Percentiles rank a stretch among this genome's conserved stretches.
Evolutionary conservation across 371 early-diverging fungal genomes (phyloP).

Genomic region (Mortierella polycephala): DNA sequence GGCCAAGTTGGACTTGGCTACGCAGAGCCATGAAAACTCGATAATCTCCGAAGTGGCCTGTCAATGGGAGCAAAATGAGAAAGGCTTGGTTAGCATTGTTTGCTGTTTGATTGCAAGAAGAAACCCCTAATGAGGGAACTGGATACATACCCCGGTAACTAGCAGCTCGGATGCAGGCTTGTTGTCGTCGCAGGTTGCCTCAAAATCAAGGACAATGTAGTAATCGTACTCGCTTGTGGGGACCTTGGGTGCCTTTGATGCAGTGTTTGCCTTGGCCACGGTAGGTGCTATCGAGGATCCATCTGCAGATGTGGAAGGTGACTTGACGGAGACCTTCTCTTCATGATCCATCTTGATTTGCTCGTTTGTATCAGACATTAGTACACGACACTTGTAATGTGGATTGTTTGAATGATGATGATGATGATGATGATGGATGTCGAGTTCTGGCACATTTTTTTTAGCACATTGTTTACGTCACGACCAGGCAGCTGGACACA

Average conservation of each 20-base stretch:
- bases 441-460: neutral
- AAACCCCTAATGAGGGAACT: slow-evolving; percentile 5
- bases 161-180: slow-evolving; percentile 69
- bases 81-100: neutral
- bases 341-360: too few species aligned
- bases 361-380: too few species aligned
- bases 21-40: slow-evolving; percentile 63
- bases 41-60: slow-evolving; percentile 67
- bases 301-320: neutral
- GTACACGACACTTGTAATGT: too few species aligned
- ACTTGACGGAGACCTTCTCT: neutral
- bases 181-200: slow-evolving; percentile 81
- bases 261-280: slow-evolving; percentile 25
- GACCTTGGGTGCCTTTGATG: slow-evolving; percentile 44
- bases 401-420: too few species aligned
- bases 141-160: slow-evolving; percentile 64
- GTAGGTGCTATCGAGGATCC: slow-evolving; percentile 16
- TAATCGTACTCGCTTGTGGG: slow-evolving; percentile 60
- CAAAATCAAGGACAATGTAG: slow-evolving; percentile 74
- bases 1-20: slow-evolving; percentile 51
- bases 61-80: neutral
- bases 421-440: too few species aligned
- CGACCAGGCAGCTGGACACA: too few species aligned
- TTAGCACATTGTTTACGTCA: neutral
- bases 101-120: neutral